Percentiles rank a stretch among this genome's conserved stretches.
Conservation (phyloP, 1,284 basidiomycete species). For the Rhodotorula sp. region DNA sequence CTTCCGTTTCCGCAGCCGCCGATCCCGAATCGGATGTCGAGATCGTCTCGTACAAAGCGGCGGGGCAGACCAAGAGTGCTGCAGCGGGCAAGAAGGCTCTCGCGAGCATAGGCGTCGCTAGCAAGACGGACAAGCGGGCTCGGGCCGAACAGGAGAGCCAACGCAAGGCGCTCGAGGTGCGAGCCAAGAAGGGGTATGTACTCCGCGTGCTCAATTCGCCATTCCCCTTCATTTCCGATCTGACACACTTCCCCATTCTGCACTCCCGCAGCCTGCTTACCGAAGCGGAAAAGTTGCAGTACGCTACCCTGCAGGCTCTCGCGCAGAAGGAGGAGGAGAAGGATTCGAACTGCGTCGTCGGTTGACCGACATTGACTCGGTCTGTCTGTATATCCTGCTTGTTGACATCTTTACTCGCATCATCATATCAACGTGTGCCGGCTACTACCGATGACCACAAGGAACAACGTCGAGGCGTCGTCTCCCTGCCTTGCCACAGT, state of each 20-base stretch:
- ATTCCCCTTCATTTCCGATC: not conserved
- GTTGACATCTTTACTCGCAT: not conserved
- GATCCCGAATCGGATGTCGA: constrained; percentile 20
- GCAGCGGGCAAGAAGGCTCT: constrained; percentile 7
- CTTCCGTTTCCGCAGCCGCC: constrained; percentile 4
- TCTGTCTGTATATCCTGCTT: not conserved
- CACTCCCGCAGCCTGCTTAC: constrained; percentile 25
- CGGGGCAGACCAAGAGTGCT: not conserved
- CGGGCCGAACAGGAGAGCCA: constrained; percentile 32
- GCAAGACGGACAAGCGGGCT: constrained; percentile 29
- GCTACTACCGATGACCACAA: not conserved
- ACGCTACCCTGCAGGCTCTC: constrained; percentile 41
- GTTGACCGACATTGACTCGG: not conserved
- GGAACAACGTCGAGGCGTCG: not conserved
- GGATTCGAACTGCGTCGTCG: not conserved
- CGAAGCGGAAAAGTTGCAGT: constrained; percentile 39
- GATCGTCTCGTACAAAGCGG: constrained; percentile 3
- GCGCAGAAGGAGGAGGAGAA: constrained; percentile 8
- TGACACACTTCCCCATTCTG: not conserved
- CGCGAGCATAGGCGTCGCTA: constrained; percentile 1
- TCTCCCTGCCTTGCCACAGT: not conserved
- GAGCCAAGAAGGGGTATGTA: constrained; percentile 41
- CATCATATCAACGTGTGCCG: too few species aligned
- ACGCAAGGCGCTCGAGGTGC: constrained; percentile 36
- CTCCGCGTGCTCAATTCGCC: not conserved